Evolutionary conservation across 306 rosid species (phyloP), one percentile per base, ranked within the genome.

Genomic region (Calophaca sinica): DNA sequence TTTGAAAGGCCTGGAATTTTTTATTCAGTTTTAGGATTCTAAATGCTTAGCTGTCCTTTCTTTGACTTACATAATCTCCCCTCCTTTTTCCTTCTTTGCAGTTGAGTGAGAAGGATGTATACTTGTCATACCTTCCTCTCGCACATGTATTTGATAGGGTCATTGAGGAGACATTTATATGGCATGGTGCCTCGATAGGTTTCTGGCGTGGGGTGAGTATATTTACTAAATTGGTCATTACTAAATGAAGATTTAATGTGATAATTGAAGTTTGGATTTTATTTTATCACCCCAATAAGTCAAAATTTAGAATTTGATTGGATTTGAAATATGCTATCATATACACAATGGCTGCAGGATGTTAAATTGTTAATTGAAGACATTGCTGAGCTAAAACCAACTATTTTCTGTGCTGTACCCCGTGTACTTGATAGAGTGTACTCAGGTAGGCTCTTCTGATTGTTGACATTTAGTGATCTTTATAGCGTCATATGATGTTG

Each of bases 141-240:
- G 99, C 97, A 6, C 97, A 92, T 76, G 88, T 84, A 75, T 94
- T 94, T 36, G 99, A 94, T 78, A 91, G 99, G 76, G 93, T 92
- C 78, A 94, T 94, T 55, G 99, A 94, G 84, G 99, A 94, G 85
- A 54, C 88, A 69, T 90, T 94, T 79, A 94, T 94, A 79, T 82
- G 90, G 88, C 88, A 82, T 8, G 96, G 99, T 60, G 97, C 89
- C 75, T 89, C 96, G 26, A 94, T 94, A 64, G 97, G 99, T 72
- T 94, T 92, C 82, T 94, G 99, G 99, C 96, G 92, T 80, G 99
- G 99, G 90, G 97, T 92, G 86, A 88, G 96, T 81, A 62, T 52
- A 62, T 63, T 20, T 53, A 33, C 48, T 55, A 46, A 50, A 42
- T 81, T 14, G 9, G 50, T 65, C 61, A 46, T 63, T 8, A 54